Conservation (phyloP, 331 rosid genomes). For the Spiraea crenata region DNA sequence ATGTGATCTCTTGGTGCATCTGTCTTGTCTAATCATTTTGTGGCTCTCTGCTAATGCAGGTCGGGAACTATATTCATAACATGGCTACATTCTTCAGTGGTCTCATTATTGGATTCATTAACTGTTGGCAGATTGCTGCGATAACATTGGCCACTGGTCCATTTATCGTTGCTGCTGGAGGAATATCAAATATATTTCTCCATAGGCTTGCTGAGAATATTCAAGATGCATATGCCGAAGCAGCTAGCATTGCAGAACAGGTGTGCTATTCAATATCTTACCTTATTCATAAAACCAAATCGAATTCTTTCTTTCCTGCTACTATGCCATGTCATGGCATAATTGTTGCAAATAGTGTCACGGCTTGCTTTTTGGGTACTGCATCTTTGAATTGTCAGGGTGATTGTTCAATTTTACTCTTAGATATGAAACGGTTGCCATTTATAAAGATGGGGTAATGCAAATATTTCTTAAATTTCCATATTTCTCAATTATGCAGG, state of each 20-base stretch:
- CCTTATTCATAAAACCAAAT: not conserved
- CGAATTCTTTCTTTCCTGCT: not conserved
- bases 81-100: constrained; percentile 99
- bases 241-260: constrained; percentile 99
- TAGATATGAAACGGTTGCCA: not conserved
- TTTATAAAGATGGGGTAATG: constrained; percentile 23
- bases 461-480: constrained; percentile 27
- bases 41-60: constrained; percentile 54
- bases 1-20: constrained; percentile 19
- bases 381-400: not conserved
- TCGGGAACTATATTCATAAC: constrained; percentile 95
- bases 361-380: not conserved
- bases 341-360: not conserved
- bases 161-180: constrained; percentile 99
- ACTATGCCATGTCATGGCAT: not conserved
- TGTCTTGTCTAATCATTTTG: constrained; percentile 32
- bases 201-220: constrained; percentile 99
- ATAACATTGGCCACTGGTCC: constrained; percentile 98
- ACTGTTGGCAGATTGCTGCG: constrained; percentile 97
- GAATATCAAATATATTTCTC: constrained; percentile 97
- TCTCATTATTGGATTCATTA: constrained; percentile 86
- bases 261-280: constrained; percentile 35
- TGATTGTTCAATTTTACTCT: not conserved
- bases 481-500: constrained; percentile 54
- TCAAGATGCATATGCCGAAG: constrained; percentile 99